These are phyloP conservation scores for Melaleuca alternifolia DNA, from an alignment of 345 rosid genomes.

Conservation along the genomic window DNA sequence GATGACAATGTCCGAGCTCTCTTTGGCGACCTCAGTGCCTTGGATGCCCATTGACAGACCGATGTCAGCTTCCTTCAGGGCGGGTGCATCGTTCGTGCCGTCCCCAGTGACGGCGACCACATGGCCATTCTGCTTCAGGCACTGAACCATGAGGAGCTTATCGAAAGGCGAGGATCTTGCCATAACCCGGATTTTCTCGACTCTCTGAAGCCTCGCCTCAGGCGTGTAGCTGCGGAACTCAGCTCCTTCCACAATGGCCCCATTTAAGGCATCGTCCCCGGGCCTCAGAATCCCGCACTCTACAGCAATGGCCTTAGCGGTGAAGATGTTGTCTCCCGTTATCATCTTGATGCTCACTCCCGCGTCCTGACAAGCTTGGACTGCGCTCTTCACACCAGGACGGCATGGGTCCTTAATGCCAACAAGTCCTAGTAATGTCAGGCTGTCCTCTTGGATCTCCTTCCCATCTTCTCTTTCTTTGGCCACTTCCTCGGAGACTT, in stretches of 20 bases:
- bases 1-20: slow-evolving; percentile 70
- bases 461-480: slow-evolving; percentile 1
- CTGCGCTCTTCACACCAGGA: slow-evolving; percentile 53
- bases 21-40: slow-evolving; percentile 72
- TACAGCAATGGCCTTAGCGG: slow-evolving; percentile 65
- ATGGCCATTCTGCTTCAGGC: slow-evolving; percentile 54
- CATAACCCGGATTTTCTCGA: slow-evolving; percentile 57
- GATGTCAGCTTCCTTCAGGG: slow-evolving; percentile 56
- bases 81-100: slow-evolving; percentile 73
- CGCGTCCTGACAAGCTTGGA: slow-evolving; percentile 48
- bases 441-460: slow-evolving; percentile 25
- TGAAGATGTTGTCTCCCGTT: slow-evolving; percentile 66
- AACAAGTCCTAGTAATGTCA: slow-evolving; percentile 47
- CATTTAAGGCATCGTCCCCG: slow-evolving; percentile 11
- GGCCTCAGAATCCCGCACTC: slow-evolving; percentile 59
- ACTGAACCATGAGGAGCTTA: slow-evolving; percentile 69
- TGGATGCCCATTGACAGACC: slow-evolving; percentile 71
- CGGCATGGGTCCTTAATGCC: slow-evolving; percentile 73
- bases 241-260: slow-evolving; percentile 51
- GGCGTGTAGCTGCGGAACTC: slow-evolving; percentile 36
- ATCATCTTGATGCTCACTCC: slow-evolving; percentile 74
- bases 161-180: slow-evolving; percentile 77
- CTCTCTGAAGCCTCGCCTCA: slow-evolving; percentile 29
- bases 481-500: slow-evolving; percentile 7
- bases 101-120: slow-evolving; percentile 75